Conservation (phyloP, 306 rosid genomes). For the Acacia confusa region DNA sequence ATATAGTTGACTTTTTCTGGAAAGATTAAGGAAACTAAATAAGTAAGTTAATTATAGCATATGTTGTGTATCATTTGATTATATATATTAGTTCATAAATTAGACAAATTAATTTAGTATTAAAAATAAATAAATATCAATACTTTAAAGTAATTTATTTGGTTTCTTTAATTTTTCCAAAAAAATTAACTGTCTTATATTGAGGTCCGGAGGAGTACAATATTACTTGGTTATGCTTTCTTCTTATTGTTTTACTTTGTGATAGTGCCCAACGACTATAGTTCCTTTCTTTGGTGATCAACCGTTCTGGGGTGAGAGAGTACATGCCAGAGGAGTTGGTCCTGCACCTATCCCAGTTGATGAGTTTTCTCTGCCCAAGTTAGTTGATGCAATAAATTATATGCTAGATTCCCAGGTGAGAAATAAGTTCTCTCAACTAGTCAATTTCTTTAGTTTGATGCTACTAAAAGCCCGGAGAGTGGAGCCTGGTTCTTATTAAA, state of each 20-base stretch:
- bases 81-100: too few relatives aligned
- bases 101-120: too few relatives aligned
- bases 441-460: background rate
- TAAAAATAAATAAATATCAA: too few relatives aligned
- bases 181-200: too few relatives aligned
- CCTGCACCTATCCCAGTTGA: slow-evolving; percentile 94
- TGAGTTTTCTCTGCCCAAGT: slow-evolving; percentile 88
- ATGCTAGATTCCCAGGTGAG: slow-evolving; percentile 91
- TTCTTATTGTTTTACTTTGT: slow-evolving; percentile 26
- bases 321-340: slow-evolving; percentile 91
- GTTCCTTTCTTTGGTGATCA: slow-evolving; percentile 99
- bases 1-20: too few relatives aligned
- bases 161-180: too few relatives aligned
- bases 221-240: slow-evolving; percentile 20
- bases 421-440: slow-evolving; percentile 3
- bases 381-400: slow-evolving; percentile 69
- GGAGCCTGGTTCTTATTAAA: slow-evolving; percentile 2
- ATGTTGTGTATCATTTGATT: too few relatives aligned
- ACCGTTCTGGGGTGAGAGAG: slow-evolving; percentile 99
- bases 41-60: too few relatives aligned
- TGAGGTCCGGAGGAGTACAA: background rate
- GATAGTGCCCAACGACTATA: slow-evolving; percentile 89
- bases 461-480: background rate
- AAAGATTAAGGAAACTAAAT: too few relatives aligned
- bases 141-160: too few relatives aligned